phyloP scores from a whole-genome alignment of 2,329 filamentous ascomycete genomes.

The Elsinoe fawcettii region DNA sequence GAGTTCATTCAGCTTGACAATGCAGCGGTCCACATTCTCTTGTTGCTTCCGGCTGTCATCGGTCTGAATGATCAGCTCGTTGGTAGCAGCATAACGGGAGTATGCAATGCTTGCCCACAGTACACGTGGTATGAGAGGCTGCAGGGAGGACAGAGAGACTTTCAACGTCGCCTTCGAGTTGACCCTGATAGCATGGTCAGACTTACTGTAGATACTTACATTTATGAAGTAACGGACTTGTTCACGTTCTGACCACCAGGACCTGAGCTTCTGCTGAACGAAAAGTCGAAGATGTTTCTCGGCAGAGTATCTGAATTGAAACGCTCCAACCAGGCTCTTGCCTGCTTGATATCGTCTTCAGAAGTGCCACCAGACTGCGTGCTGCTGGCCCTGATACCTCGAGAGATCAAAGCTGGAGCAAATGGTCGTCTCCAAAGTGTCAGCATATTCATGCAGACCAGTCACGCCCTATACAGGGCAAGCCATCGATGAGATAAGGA shows the following conservation, averaged over 20 bases:
- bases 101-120: slow-evolving; percentile 45
- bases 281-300: slow-evolving; percentile 49
- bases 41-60: slow-evolving; percentile 56
- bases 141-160: slow-evolving; percentile 45
- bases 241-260: slow-evolving; percentile 63
- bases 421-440: neutral
- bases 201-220: neutral
- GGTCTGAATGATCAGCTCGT: slow-evolving; percentile 53
- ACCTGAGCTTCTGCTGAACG: slow-evolving; percentile 56
- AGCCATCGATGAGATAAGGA: no score
- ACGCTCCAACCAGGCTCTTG: slow-evolving; percentile 44
- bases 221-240: slow-evolving; percentile 44
- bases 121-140: slow-evolving; percentile 46
- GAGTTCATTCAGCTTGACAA: slow-evolving; percentile 48
- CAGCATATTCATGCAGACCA: no score
- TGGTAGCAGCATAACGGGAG: slow-evolving; percentile 49
- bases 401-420: neutral
- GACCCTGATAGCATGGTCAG: slow-evolving; percentile 39
- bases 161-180: slow-evolving; percentile 60
- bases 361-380: neutral
- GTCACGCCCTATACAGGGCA: no score
- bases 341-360: slow-evolving; percentile 19
- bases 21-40: slow-evolving; percentile 53
- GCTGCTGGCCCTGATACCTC: neutral
- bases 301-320: slow-evolving; percentile 50